Evolutionary conservation across 305 asterid species (phyloP), one percentile per base, ranked within the genome.

Genomic region (Fraxinus baroniana): DNA sequence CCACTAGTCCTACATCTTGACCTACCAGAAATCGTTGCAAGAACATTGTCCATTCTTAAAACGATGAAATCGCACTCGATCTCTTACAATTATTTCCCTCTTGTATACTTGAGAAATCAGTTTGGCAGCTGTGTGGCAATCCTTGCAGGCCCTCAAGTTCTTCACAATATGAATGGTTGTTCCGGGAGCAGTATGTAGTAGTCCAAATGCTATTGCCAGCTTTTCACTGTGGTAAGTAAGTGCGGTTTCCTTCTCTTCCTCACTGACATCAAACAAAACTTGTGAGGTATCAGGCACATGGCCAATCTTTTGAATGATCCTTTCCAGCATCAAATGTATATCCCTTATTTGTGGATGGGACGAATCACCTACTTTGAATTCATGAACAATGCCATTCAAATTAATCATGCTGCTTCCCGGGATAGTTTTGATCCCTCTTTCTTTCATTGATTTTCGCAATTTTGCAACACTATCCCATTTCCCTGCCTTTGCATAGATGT

Each of bases 401-500:
- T 82, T 87, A 18, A 91, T 70, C 87, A 60, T 55, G 85, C 91
- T 89, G 66, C 37, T 81, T 60, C 91, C 93, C 0, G 86, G 32
- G 35, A 76, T 36, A 8, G 87, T 89, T 85, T 78, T 85, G 20
- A 86, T 81, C 71, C 90, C 89, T 77, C 87, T 83, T 78, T 87
- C 88, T 62, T 91, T 89, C 91, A 91, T 90, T 79, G 86, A 49
- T 46, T 24, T 60, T 60, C 92, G 83, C 70, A 86, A 72, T 49
- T 85, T 66, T 20, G 85, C 86, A 8, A 74, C 92, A 1, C 77
- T 81, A 0, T 89, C 90, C 91, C 92, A 90, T 79, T 85, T 90
- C 41, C 88, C 91, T 0, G 91, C 91, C 81, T 83, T 88, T 7
- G 92, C 90, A 12, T 89, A 90, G 36, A 91, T 89, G 75, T 91